These are phyloP conservation scores for Lentinula sp. DNA, from an alignment of 768 basidiomycete species.

Conservation along the genomic window DNA sequence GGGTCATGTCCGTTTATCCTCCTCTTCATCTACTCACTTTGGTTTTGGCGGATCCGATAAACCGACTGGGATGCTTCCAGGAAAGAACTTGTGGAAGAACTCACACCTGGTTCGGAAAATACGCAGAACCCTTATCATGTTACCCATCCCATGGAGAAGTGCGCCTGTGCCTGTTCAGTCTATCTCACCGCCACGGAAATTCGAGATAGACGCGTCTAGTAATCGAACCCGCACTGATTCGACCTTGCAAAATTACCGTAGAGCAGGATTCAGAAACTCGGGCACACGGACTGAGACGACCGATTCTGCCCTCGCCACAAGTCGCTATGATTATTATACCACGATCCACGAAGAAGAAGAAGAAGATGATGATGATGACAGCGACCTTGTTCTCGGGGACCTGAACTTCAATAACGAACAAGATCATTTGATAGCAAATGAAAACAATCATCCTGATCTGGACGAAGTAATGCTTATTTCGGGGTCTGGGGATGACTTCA, in stretches of 20 bases:
- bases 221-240: constrained; percentile 6
- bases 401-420: background rate
- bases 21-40: background rate
- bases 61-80: background rate
- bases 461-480: constrained; percentile 7
- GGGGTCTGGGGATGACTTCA: constrained; percentile 4
- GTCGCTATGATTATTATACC: background rate
- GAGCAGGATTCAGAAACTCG: constrained; percentile 2
- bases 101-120: background rate
- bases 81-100: constrained; percentile 7
- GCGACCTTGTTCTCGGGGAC: background rate
- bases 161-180: constrained; percentile 12
- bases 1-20: constrained; percentile 6
- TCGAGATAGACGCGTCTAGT: constrained; percentile 15
- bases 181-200: constrained; percentile 1
- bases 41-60: background rate
- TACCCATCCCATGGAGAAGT: constrained; percentile 7
- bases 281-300: background rate
- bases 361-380: background rate
- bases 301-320: background rate
- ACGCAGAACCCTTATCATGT: background rate
- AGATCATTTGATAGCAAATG: background rate
- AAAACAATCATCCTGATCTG: background rate
- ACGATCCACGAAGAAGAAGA: constrained; percentile 2
- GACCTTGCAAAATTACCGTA: constrained; percentile 4